phyloP scores from a whole-genome alignment of 371 early-diverging fungal genomes.

The Dipsacomyces acuminosporus region DNA sequence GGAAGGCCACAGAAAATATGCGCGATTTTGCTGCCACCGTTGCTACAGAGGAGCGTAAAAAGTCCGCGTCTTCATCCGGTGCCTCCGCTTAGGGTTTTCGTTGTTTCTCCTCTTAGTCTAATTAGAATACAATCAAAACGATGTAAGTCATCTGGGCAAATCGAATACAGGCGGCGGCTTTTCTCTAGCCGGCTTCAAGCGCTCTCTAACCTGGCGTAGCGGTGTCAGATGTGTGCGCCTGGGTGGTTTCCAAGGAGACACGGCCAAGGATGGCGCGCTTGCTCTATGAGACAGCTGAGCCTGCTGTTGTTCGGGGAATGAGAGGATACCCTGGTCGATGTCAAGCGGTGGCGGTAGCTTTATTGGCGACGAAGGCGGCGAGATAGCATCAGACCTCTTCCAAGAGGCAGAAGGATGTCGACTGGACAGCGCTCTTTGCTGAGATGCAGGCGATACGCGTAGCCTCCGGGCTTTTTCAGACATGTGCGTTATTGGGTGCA shows the following conservation, averaged over 20 bases:
- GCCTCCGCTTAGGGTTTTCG: too few relatives aligned
- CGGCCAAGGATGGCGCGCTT: neutral
- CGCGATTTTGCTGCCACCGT: constrained; percentile 33
- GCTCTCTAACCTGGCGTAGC: constrained; percentile 5
- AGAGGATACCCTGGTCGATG: constrained; percentile 6
- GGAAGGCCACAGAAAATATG: constrained; percentile 3
- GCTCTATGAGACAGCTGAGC: too few relatives aligned
- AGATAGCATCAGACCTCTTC: neutral
- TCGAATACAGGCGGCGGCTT: constrained; percentile 1
- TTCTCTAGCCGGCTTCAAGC: constrained; percentile 3
- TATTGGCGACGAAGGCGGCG: neutral
- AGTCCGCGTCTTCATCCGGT: neutral
- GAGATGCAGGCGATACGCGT: constrained; percentile 10
- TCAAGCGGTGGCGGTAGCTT: constrained; percentile 14
- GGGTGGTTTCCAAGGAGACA: neutral
- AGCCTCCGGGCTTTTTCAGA: constrained; percentile 16
- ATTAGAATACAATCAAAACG: too few relatives aligned
- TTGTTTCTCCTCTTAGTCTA: too few relatives aligned
- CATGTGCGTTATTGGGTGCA: constrained; percentile 13
- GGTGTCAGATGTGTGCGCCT: constrained; percentile 14
- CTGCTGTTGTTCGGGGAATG: constrained; percentile 7
- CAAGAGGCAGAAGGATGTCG: neutral
- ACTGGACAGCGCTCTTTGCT: neutral
- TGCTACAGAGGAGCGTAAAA: constrained; percentile 35
- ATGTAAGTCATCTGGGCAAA: too few relatives aligned